Base-by-base conservation (phyloP, 768 basidiomycete species). In the Hygrophorus russula region DNA sequence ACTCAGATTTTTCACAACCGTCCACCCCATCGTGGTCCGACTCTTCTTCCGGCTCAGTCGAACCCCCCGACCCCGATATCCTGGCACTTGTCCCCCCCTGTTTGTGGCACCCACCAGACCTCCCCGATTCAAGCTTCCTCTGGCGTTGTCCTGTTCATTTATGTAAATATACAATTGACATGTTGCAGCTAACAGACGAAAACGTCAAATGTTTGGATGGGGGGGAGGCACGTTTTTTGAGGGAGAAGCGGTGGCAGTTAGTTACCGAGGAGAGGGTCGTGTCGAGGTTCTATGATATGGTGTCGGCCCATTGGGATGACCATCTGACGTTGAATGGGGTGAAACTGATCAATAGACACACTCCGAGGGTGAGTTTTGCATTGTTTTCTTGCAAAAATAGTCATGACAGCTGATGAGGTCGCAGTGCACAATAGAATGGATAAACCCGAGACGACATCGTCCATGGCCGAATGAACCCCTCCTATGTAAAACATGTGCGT, bases 1-100 rank as follows among this genome's bases (percentile, higher is more conserved):
- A 73, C 52, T 65, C 73, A 0, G 78, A 81, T 51, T 80, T 80
- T 53, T 73, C 72, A 9, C 68, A 70, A n/a, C 52, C 56, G 5
- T 76, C 76, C 3, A 68, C 71, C 15, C 60, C 59, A 10, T 61
- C 67, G 5, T 64, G 59, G n/a, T 57, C 68, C 1, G 67, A 68
- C 34, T 63, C 67, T 8, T 59, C 67, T 31, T 41, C 56, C 1
- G 62, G 59, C 17, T 15, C 51, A 2, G 40, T 46, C 14, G 36
- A 50, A 9, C 46, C 44, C 11, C 42, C 39, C 36, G 43, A 57
- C 50, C 49, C 49, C 37, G 44, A 47, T 32, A 37, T 62, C 28
- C 11, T 46, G 43, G 51, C 45, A 36, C 52, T 42, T 36, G 56
- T 76, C 36, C 74, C 73, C 3, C 49, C 51, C 31, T 59, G 60